phyloP scores from a whole-genome alignment of 2,329 filamentous ascomycete species.

The Talaromyces sp. region DNA sequence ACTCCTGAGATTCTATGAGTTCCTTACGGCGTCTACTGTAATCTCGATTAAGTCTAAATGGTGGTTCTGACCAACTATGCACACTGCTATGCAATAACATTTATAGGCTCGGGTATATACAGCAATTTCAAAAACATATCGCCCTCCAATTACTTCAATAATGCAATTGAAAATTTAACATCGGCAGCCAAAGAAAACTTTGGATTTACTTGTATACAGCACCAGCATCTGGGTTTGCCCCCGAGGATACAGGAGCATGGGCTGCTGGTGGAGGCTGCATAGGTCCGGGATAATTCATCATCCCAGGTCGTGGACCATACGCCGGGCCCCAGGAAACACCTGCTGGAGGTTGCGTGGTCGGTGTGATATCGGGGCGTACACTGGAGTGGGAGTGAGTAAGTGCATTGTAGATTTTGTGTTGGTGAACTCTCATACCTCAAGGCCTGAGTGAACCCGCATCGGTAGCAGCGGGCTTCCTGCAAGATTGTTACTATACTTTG shows the following conservation, averaged over 20 bases:
- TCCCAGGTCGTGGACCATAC: background rate
- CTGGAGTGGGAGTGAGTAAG: slow-evolving; percentile 13
- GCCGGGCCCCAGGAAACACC: slow-evolving; percentile 21
- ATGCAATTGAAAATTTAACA: no score
- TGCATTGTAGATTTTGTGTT: background rate
- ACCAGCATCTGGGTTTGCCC: slow-evolving; percentile 3
- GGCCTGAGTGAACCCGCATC: slow-evolving; percentile 33
- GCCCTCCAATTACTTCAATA: background rate
- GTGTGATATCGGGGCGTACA: slow-evolving; percentile 33
- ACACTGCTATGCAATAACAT: background rate
- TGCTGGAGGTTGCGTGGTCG: slow-evolving; percentile 27
- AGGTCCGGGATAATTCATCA: background rate
- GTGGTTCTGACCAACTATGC: no score
- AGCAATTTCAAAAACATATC: background rate
- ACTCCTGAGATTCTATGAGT: no score
- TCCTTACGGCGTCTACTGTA: no score
- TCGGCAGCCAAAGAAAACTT: no score
- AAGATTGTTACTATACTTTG: slow-evolving; percentile 11
- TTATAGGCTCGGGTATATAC: background rate
- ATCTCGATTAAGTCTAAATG: no score
- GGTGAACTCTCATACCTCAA: slow-evolving; percentile 22
- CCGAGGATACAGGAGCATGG: background rate
- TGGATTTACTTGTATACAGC: slow-evolving; percentile 3
- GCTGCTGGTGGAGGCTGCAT: background rate
- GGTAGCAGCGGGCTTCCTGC: slow-evolving; percentile 34